Conservation (phyloP, 192 early-diverging fungal species). For the Backusella macrospora region DNA sequence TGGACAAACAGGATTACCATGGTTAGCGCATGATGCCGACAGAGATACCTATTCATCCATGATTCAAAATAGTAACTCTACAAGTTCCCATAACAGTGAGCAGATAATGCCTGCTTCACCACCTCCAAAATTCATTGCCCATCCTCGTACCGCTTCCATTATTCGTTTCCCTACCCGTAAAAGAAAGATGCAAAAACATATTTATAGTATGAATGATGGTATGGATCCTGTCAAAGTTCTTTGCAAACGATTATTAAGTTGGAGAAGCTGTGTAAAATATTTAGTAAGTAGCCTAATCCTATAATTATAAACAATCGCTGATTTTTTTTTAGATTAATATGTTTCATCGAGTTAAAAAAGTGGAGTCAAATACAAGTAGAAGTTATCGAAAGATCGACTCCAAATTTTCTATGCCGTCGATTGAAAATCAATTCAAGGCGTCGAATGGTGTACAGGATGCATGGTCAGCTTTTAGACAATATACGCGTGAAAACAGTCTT, state of each 20-base stretch:
- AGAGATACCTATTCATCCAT: neutral
- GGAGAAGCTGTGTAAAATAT: constrained; percentile 15
- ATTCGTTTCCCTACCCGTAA: constrained; percentile 14
- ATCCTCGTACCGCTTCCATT: neutral
- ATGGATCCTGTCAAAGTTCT: constrained; percentile 14
- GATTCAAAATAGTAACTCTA: constrained; percentile 1
- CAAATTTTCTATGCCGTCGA: constrained; percentile 4
- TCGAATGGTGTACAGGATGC: constrained; percentile 11
- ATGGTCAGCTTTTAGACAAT: constrained; percentile 16
- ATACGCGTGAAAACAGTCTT: constrained; percentile 11
- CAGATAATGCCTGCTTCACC: neutral
- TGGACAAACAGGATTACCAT: constrained; percentile 13
- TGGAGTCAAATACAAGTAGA: neutral
- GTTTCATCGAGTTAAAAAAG: constrained; percentile 15
- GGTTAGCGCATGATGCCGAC: constrained; percentile 10
- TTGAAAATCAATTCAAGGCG: constrained; percentile 17
- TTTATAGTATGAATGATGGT: constrained; percentile 18
- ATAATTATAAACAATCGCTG: neutral
- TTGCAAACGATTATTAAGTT: neutral
- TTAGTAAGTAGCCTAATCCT: neutral
- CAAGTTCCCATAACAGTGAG: neutral
- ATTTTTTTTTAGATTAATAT: constrained; percentile 1
- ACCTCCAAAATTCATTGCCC: constrained; percentile 13
- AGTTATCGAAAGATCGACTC: constrained; percentile 11
- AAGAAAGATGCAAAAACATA: constrained; percentile 14